A percentile compares a stretch with the other conserved stretches of the same genome.
Conservation (phyloP, 208 protist species). For the Leishmania gerbilli region DNA sequence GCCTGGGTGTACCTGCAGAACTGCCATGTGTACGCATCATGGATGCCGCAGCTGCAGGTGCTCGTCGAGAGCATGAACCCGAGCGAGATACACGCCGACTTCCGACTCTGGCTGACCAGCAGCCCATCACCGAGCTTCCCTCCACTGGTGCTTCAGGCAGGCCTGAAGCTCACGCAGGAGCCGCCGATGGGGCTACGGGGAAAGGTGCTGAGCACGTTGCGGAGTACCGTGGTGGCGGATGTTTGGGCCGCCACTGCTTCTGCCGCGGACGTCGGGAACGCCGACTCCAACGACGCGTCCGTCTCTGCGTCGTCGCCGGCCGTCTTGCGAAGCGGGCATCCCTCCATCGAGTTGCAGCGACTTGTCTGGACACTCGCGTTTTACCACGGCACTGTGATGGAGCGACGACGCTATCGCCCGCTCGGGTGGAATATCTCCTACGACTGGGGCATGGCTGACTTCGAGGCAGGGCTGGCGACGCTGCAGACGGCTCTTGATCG, state of each 20-base stretch:
- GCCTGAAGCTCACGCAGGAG: conserved; percentile 96
- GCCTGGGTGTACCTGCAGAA: conserved; percentile 96
- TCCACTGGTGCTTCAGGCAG: conserved; percentile 91
- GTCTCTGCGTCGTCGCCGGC: background rate
- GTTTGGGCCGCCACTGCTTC: conserved; percentile 61
- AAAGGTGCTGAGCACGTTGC: conserved; percentile 88
- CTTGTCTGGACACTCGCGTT: conserved; percentile 94
- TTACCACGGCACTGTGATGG: conserved; percentile 93
- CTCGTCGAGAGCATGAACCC: conserved; percentile 85
- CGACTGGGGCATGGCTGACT: conserved; percentile 92
- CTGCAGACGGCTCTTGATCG: conserved; percentile 68
- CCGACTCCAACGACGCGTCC: background rate
- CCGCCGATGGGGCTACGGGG: conserved; percentile 94
- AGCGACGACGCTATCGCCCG: conserved; percentile 93
- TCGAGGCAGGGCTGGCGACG: conserved; percentile 80
- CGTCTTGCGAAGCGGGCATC: background rate
- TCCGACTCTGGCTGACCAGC: conserved; percentile 96
- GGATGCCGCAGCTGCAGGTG: conserved; percentile 93
- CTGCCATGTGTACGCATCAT: conserved; percentile 94
- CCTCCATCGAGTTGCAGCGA: conserved; percentile 31
- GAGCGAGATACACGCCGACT: conserved; percentile 82
- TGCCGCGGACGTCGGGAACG: background rate
- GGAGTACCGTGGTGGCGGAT: conserved; percentile 48
- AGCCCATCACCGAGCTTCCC: conserved; percentile 93
- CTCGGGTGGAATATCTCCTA: conserved; percentile 96